Percentiles rank a stretch among this genome's conserved stretches.
phyloP scores from a whole-genome alignment of 2,329 filamentous ascomycete genomes.

The Fusarium burgessii region DNA sequence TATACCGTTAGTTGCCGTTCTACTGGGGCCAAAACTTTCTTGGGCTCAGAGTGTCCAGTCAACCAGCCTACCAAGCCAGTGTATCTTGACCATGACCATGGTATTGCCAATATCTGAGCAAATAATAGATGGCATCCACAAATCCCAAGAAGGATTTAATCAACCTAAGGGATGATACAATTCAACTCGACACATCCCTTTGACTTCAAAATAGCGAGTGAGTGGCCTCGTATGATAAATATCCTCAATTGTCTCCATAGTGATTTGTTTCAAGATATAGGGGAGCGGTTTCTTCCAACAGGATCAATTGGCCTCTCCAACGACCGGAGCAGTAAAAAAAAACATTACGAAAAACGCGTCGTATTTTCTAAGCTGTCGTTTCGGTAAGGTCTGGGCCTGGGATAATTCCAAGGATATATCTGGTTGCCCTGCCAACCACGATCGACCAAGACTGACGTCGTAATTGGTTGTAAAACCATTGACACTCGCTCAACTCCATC shows the following conservation, averaged over 20 bases:
- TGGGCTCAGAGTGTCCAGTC: neutral
- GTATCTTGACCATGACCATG: neutral
- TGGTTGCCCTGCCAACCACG: neutral
- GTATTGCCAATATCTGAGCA: neutral
- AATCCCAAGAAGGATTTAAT: neutral
- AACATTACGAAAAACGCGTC: neutral
- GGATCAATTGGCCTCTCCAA: neutral
- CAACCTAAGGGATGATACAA: neutral
- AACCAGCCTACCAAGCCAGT: neutral
- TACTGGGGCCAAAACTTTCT: neutral
- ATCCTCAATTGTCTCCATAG: neutral
- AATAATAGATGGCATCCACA: neutral
- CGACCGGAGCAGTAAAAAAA: neutral
- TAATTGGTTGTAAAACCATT: conserved; percentile 15
- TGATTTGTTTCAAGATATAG: neutral
- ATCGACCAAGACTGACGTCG: conserved; percentile 15
- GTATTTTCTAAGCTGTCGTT: neutral
- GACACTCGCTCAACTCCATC: conserved; percentile 21
- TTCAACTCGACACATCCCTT: no score
- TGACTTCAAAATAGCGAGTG: no score
- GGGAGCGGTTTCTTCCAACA: neutral
- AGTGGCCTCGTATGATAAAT: neutral
- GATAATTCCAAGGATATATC: conserved; percentile 6
- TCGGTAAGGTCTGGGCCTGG: neutral
- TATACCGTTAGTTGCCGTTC: neutral